Evolutionary conservation across 2,329 filamentous ascomycete species (phyloP).

Genomic region (Acrodontium crateriforme): DNA sequence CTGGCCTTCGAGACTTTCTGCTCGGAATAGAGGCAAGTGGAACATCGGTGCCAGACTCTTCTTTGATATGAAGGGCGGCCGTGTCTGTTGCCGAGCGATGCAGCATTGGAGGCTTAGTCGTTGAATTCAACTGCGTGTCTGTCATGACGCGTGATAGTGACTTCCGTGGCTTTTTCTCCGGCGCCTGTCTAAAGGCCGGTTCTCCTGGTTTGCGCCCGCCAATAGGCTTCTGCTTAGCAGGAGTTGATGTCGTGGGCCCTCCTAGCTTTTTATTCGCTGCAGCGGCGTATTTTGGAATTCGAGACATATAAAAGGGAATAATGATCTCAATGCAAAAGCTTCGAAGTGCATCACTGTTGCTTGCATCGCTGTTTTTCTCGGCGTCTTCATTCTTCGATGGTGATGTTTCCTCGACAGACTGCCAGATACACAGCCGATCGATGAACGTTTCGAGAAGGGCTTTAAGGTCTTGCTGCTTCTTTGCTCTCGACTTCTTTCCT

Average conservation of each 20-base stretch:
- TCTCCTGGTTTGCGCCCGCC: slow-evolving; percentile 27
- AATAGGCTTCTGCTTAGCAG: slow-evolving; percentile 36
- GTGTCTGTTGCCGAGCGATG: slow-evolving; percentile 52
- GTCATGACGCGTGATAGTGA: slow-evolving; percentile 50
- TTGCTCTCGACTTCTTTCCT: slow-evolving; percentile 27
- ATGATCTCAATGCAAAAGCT: slow-evolving; percentile 73
- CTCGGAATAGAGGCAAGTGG: slow-evolving; percentile 34
- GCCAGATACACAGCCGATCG: slow-evolving; percentile 72
- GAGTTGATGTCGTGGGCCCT: slow-evolving; percentile 50
- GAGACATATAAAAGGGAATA: slow-evolving; percentile 65
- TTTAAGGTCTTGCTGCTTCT: slow-evolving; percentile 48
- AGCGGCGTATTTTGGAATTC: slow-evolving; percentile 58
- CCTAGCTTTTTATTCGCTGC: slow-evolving; percentile 63
- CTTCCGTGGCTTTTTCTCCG: slow-evolving; percentile 29
- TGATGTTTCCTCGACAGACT: slow-evolving; percentile 55
- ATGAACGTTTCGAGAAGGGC: slow-evolving; percentile 58
- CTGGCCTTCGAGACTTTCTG: slow-evolving; percentile 13
- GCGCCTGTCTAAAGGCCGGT: slow-evolving; percentile 21
- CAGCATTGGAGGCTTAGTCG: slow-evolving; percentile 48
- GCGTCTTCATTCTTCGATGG: slow-evolving; percentile 24
- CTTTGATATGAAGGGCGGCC: slow-evolving; percentile 46
- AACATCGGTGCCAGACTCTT: slow-evolving; percentile 53
- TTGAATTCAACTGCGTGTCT: slow-evolving; percentile 36
- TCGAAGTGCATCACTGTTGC: slow-evolving; percentile 46
- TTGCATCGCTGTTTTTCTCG: not conserved